Evolutionary conservation across 768 basidiomycete species (phyloP), one percentile per base, ranked within the genome.

Genomic region (Leccinum broughii): DNA sequence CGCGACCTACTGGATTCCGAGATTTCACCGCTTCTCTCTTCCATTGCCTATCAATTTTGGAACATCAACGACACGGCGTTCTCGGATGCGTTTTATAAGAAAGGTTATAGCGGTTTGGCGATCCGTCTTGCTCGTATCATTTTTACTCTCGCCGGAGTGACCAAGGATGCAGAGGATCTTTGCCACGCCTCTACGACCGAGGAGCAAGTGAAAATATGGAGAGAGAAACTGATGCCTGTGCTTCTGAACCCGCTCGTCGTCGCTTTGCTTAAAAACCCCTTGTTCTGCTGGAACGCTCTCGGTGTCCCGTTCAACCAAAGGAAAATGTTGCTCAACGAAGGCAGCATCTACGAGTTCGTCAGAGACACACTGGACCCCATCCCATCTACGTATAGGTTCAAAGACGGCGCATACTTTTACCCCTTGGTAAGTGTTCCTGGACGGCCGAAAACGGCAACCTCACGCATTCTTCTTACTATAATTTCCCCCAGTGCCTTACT

Each of bases 41-140:
- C 87, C 17, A 79, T 79, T 60, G 88, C 89, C 1, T 90, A 89
- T 73, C 86, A 88, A 60, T 90, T 90, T 76, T 92, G 90, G 90
- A 80, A 83, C 60, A 75, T 84, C 64, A 86, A 90, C 64, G 77
- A 78, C 56, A 66, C 75, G 35, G 76, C 82, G 2, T 81, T 80
- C 66, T 66, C 72, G 3, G 66, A 79, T 2, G 82, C 81, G 9
- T 92, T 91, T 72, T 90, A 91, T 70, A 75, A 81, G 66, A 80
- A 79, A 39, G 90, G 90, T 11, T 90, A 90, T 69, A 83, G 81
- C 54, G 85, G 85, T 3, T 81, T 80, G 77, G 89, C 89, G 2
- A 78, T 92, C 13, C 83, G 86, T 44, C 76, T 90, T 17, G 84
- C 85, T 0, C 75, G 77, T 54, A 68, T 81, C 57, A 77, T 88